Evolutionary conservation across 2,329 filamentous ascomycete genomes (phyloP).

Genomic region (Gyromitra esculenta): DNA sequence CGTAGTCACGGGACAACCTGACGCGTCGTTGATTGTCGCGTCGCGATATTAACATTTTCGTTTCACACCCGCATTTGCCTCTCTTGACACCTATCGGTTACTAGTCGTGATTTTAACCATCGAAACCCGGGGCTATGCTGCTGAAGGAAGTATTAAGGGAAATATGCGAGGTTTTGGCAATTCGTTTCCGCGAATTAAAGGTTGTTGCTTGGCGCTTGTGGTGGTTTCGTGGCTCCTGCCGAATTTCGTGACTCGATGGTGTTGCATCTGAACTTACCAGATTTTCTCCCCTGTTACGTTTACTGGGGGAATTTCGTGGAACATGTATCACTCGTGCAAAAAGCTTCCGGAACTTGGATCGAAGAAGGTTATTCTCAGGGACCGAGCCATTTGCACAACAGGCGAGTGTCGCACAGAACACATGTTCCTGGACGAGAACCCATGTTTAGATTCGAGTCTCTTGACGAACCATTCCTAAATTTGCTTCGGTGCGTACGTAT

Average conservation of each 20-base stretch:
- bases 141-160: too few species aligned
- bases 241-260: too few species aligned
- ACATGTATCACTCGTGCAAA: conserved; percentile 1
- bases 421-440: background rate
- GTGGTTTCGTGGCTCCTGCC: background rate
- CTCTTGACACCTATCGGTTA: background rate
- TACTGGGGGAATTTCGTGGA: background rate
- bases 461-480: conserved; percentile 15
- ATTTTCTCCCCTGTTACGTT: conserved; percentile 1
- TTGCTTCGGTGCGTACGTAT: conserved; percentile 34
- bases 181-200: background rate
- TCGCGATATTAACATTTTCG: background rate
- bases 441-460: conserved; percentile 18
- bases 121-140: background rate
- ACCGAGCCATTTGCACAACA: background rate
- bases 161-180: too few species aligned
- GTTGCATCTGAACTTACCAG: background rate
- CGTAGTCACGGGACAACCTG: conserved; percentile 34
- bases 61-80: background rate
- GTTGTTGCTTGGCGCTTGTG: background rate
- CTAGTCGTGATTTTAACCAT: background rate
- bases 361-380: conserved; percentile 44
- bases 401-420: conserved; percentile 19
- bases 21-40: conserved; percentile 18
- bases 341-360: conserved; percentile 22